Base-by-base conservation (phyloP, 108 stramenopile genomes). In the Nitzschia inconspicua region DNA sequence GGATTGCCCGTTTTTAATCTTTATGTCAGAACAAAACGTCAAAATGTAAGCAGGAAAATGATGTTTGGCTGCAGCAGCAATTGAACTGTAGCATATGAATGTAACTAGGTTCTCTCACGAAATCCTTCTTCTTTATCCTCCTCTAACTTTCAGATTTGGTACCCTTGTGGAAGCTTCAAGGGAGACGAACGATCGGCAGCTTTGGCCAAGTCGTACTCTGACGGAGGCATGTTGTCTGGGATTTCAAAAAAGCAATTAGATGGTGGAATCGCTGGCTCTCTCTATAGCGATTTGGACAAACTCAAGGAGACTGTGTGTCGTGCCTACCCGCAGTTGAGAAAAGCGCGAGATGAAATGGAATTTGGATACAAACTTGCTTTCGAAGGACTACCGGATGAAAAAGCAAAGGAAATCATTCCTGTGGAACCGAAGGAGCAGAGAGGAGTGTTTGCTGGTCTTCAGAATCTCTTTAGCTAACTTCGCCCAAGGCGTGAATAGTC, bases 141-240 rank as follows among this genome's bases (percentile, higher is more conserved):
- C 37, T 39, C 13, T 9, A 13, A 39, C 13, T 13, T 31, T 54
- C 28, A 86, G 79, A 86, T 92, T 70, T 93, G 92, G 92, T 93
- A 93, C 49, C 92, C 92, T 26, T 93, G 92, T 53, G 92, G 92
- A 24, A 71, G 71, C 36, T 89, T 93, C 86, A 93, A 93, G 65
- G 92, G 92, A 9, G 92, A 93, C 55, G 85, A 89, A 36, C 69
- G 79, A 55, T 87, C 86, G n/a, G 77, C 73, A 31, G 86, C 88
- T 13, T 71, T 93, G 28, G 64, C 73, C 51, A 70, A 83, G 58
- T 59, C 47, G 27, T 85, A 72, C 30, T 56, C 73, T 2, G 83
- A 79, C 37, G 58, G 70, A 36, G 84, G 84, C 11, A 36, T 87
- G 35, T 50, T 93, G 28, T 42, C 82, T 28, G 77, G 78, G 23